phyloP scores from a whole-genome alignment of 495 filamentous ascomycete genomes.

The Penicillium pancosmium region DNA sequence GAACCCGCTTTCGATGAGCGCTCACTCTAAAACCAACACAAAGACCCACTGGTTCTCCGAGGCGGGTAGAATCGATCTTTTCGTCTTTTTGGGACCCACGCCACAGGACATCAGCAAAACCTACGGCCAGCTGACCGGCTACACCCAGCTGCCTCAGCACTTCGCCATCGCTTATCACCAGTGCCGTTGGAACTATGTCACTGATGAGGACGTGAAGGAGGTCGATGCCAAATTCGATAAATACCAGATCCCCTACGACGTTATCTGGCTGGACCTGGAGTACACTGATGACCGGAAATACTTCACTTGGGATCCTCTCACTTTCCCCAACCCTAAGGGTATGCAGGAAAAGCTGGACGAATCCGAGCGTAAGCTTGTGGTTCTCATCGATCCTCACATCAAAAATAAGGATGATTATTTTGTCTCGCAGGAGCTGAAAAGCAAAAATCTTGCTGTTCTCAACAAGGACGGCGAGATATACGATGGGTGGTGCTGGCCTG shows the following conservation, averaged over 20 bases:
- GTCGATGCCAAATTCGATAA: constrained; percentile 97
- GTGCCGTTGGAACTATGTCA: constrained; percentile 98
- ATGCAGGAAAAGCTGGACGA: constrained; percentile 87
- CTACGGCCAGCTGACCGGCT: constrained; percentile 94
- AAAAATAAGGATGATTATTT: constrained; percentile 83
- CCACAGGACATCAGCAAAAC: constrained; percentile 76
- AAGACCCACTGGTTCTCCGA: constrained; percentile 98
- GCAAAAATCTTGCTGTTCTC: constrained; percentile 76
- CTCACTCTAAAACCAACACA: constrained; percentile 68
- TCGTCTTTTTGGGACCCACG: constrained; percentile 89
- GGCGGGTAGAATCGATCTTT: constrained; percentile 83
- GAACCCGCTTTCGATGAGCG: constrained; percentile 78
- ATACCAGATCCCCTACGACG: constrained; percentile 91
- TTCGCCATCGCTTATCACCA: constrained; percentile 95
- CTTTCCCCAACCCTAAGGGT: constrained; percentile 78
- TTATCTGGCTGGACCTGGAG: constrained; percentile 98
- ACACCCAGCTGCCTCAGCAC: constrained; percentile 83
- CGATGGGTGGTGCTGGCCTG: constrained; percentile 98
- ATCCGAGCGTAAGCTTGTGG: constrained; percentile 86
- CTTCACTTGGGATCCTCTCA: constrained; percentile 92
- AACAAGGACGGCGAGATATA: constrained; percentile 90
- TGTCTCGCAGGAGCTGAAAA: constrained; percentile 78
- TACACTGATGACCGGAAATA: constrained; percentile 96
- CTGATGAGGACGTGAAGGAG: constrained; percentile 93
- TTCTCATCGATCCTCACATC: constrained; percentile 96